Percentiles rank a stretch among this genome's conserved stretches.
Evolutionary conservation across 768 basidiomycete genomes (phyloP).

Genomic region (Crepidotus variabilis): DNA sequence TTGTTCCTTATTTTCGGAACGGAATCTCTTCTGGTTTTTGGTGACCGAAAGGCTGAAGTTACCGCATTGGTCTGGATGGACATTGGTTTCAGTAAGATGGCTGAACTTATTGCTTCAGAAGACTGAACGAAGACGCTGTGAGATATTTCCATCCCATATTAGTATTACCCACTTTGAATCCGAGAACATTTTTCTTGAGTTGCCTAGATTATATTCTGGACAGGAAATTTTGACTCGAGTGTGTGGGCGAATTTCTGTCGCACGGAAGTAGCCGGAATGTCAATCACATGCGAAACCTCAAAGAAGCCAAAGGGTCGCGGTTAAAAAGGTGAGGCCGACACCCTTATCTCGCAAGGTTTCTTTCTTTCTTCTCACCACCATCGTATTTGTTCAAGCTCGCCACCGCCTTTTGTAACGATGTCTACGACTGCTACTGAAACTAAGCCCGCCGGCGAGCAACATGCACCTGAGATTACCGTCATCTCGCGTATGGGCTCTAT

Average conservation of each 20-base stretch:
- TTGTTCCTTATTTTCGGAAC: too few relatives aligned
- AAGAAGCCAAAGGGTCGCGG: background rate
- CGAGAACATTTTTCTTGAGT: too few relatives aligned
- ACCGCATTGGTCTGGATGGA: too few relatives aligned
- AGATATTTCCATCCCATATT: too few relatives aligned
- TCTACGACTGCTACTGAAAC: constrained; percentile 28
- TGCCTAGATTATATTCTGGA: too few relatives aligned
- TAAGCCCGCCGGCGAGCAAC: constrained; percentile 12
- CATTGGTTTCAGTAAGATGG: too few relatives aligned
- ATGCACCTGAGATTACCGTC: constrained; percentile 55
- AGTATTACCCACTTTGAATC: too few relatives aligned
- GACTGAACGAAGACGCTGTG: too few relatives aligned
- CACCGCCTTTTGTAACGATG: constrained; percentile 12
- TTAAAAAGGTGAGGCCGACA: background rate
- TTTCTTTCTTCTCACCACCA: background rate
- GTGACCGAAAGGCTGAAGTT: too few relatives aligned
- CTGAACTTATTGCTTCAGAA: too few relatives aligned
- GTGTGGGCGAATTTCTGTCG: background rate
- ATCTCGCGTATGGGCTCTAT: constrained; percentile 66
- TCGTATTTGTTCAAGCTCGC: background rate
- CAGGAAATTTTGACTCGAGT: too few relatives aligned
- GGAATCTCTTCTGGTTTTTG: too few relatives aligned
- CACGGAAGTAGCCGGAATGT: background rate
- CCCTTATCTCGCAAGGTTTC: background rate
- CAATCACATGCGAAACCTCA: constrained; percentile 8